These are phyloP conservation scores for Blastomyces parvus DNA, from an alignment of 2,329 filamentous ascomycete genomes.

Conservation along the genomic window DNA sequence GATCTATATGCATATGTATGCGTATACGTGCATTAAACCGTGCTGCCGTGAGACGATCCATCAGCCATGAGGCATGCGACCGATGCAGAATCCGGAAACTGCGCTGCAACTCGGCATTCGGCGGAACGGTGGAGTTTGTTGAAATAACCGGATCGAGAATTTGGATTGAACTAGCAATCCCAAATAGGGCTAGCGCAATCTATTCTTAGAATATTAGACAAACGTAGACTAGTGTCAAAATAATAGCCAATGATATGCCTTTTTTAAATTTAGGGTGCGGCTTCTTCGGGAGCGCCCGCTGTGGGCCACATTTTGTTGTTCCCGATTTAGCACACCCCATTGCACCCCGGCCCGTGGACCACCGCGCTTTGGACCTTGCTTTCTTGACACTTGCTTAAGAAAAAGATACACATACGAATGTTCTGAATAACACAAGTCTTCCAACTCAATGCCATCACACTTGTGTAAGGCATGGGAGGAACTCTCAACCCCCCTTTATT, in stretches of 20 bases:
- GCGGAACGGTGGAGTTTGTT: too few species aligned
- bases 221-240: neutral
- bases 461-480: neutral
- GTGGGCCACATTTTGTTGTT: constrained; percentile 1
- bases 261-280: neutral
- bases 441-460: neutral
- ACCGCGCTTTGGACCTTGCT: too few species aligned
- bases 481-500: neutral
- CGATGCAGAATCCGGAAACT: neutral
- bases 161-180: too few species aligned
- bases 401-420: too few species aligned
- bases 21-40: neutral
- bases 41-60: neutral
- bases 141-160: constrained; percentile 1
- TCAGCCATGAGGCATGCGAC: neutral
- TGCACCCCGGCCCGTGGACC: too few species aligned
- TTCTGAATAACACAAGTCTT: too few species aligned
- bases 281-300: constrained; percentile 2
- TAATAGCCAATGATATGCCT: neutral
- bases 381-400: neutral
- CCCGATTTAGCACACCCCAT: constrained; percentile 3
- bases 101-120: too few species aligned
- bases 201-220: neutral
- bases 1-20: neutral
- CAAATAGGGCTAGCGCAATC: neutral